Conservation (phyloP, 495 filamentous ascomycete genomes). For the Lentithecium fluviatile region DNA sequence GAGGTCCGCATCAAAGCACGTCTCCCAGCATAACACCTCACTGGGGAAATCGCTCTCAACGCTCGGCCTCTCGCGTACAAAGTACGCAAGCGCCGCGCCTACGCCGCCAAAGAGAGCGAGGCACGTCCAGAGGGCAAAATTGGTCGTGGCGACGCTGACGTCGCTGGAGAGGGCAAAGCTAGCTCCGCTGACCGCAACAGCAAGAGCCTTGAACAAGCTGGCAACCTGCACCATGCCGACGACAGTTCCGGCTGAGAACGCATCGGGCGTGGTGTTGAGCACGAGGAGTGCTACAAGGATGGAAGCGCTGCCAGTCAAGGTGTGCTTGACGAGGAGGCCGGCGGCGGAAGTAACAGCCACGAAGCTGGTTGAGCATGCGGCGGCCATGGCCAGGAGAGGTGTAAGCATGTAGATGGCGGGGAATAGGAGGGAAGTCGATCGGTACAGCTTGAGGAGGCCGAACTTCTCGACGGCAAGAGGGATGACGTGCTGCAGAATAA, state of each 20-base stretch:
- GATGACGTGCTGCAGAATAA: conserved; percentile 40
- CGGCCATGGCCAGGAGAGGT: conserved; percentile 41
- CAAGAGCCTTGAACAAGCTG: conserved; percentile 47
- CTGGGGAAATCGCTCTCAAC: conserved; percentile 44
- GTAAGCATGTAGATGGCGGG: conserved; percentile 46
- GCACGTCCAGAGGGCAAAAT: conserved; percentile 45
- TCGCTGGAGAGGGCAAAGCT: conserved; percentile 47
- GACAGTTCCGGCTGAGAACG: conserved; percentile 48
- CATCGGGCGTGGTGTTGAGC: conserved; percentile 49
- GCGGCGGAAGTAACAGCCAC: conserved; percentile 40
- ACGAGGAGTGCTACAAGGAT: conserved; percentile 47
- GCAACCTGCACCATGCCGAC: conserved; percentile 49
- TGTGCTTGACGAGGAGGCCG: conserved; percentile 46
- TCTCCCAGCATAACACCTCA: conserved; percentile 48
- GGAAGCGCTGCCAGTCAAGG: conserved; percentile 43
- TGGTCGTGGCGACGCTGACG: conserved; percentile 42
- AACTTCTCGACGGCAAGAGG: conserved; percentile 39
- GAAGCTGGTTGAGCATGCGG: conserved; percentile 32
- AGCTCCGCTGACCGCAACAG: conserved; percentile 46
- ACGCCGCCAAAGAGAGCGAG: conserved; percentile 42
- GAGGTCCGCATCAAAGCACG: conserved; percentile 48
- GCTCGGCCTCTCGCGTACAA: conserved; percentile 46
- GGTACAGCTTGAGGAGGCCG: conserved; percentile 47
- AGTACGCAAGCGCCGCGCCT: conserved; percentile 46
- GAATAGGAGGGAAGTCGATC: conserved; percentile 43